Conservation (phyloP, 2,329 filamentous ascomycete genomes). For the Fusarium nelsonii region DNA sequence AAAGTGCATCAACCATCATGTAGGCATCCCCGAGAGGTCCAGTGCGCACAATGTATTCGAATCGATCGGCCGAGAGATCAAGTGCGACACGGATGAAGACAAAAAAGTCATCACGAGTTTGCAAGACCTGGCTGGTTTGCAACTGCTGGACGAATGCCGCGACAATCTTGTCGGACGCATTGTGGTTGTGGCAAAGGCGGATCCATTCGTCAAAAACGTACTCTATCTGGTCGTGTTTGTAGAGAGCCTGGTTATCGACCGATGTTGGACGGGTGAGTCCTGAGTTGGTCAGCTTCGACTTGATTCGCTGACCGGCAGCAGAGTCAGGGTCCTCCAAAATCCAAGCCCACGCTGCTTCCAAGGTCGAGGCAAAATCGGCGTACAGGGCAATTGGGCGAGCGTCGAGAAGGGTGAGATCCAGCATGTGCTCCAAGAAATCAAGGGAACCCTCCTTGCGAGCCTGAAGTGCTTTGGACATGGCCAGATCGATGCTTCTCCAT, state of each 20-base stretch:
- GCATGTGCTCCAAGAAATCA: constrained; percentile 81
- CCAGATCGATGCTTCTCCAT: constrained; percentile 75
- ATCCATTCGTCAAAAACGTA: constrained; percentile 98
- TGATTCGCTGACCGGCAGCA: constrained; percentile 75
- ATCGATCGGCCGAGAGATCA: constrained; percentile 81
- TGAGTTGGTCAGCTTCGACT: constrained; percentile 67
- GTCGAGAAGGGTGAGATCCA: constrained; percentile 82
- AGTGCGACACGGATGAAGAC: constrained; percentile 85
- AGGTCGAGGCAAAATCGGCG: constrained; percentile 85
- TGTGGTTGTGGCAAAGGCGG: constrained; percentile 81
- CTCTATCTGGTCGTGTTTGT: constrained; percentile 84
- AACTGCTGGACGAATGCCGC: constrained; percentile 87
- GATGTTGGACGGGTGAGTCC: constrained; percentile 54
- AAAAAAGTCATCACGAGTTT: constrained; percentile 79
- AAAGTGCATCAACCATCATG: constrained; percentile 80
- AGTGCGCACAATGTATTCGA: constrained; percentile 76
- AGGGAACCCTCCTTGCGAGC: constrained; percentile 78
- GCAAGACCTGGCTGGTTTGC: constrained; percentile 78
- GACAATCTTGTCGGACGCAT: constrained; percentile 77
- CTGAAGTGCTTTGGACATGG: constrained; percentile 78
- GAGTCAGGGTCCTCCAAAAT: constrained; percentile 78
- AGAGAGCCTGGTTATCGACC: constrained; percentile 64
- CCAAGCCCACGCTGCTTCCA: constrained; percentile 86
- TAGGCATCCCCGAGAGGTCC: constrained; percentile 70
- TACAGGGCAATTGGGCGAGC: constrained; percentile 83